Evolutionary conservation across 768 basidiomycete species (phyloP), one percentile per base, ranked within the genome.

Genomic region (Omphalotus guepiniiformis): DNA sequence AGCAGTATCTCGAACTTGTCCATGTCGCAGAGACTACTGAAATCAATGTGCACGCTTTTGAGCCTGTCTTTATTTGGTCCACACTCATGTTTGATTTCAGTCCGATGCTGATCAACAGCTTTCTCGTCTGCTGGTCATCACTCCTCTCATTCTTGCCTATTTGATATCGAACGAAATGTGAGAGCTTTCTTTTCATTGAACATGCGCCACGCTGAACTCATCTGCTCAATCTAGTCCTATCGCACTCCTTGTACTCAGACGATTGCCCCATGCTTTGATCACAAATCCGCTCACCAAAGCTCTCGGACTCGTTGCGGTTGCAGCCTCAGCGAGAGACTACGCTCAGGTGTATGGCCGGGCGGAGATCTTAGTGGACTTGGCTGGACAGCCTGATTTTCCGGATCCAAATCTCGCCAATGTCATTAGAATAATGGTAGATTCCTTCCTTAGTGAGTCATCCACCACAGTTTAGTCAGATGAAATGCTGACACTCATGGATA

Each of bases 91-190:
- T 39, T n/a, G 48, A 15, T 38, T 46, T 35, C 42, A 58, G 72
- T 62, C 61, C 21, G 58, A 63, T 30, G 66, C 60, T 51, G 72
- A 75, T 28, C 67, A 60, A 19, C 66, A 69, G 37, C 59, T 60
- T 30, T 70, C 67, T 27, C 73, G 78, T 36, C 55, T 88, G 16
- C 64, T 85, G 28, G 57, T 83, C 27, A 70, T 75, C 9, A 72
- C 74, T 3, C 84, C 85, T 12, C 64, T 88, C 26, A 77, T 85
- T 18, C 71, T 89, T 11, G 73, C 76, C 4, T 83, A 86, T 63
- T 68, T 88, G 35, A 81, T 82, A 35, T 47, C 73, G 32, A 79
- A 88, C 54, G 73, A 85, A 49, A 57, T 82, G 86, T 83, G 55
- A 58, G 83, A 64, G 15, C 25, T 27, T 6, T 18, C 36, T n/a